Base-by-base conservation (phyloP, 2,329 filamentous ascomycete genomes). In the Botrytis tulipae region DNA sequence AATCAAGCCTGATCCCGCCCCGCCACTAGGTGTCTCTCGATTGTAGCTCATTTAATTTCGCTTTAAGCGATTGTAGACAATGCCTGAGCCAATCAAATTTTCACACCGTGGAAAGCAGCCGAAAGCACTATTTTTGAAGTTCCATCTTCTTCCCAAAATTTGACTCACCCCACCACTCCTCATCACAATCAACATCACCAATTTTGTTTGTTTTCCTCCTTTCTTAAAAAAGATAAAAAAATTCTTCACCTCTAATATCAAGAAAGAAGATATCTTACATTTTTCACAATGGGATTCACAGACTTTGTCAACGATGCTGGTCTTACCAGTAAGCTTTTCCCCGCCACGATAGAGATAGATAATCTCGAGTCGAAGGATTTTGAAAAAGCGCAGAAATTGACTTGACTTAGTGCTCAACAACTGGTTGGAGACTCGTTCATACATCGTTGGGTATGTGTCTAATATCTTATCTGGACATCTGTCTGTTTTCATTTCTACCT, bases 381-480 rank as follows among this genome's bases (percentile, higher is more conserved):
- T 62, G 70, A 29, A 73, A 73, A 73, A 62, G 44, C 71, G 57
- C 69, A 74, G 73, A 77, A 75, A 77, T 78, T 81, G 78, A 82
- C 77, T 77, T 80, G 80, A 79, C 76, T 81, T 82, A 91, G 89
- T 91, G 81, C 89, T 93, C 80, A 91, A 93, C 87, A 88, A 84
- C 86, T 93, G 89, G 89, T 86, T 92, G 82, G 87, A 86, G 83
- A 93, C 91, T 82, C 90, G 91, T 82, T 93, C 90, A 85, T 95
- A 95, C 87, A 91, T 95, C 81, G 86, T 91, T 85, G 93, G 93
- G 93, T 95, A 91, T 83, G 93, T 90, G 69, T 71, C 35, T 42
- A 29, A 73, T 63, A 37, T 70, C 62, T 37, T 48, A 57, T 35
- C 54, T 73, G 54, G 62, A 70, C 73, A 62, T 73, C 70, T 77